Conservation (phyloP, 495 filamentous ascomycete genomes). For the Xeromyces bisporus region DNA sequence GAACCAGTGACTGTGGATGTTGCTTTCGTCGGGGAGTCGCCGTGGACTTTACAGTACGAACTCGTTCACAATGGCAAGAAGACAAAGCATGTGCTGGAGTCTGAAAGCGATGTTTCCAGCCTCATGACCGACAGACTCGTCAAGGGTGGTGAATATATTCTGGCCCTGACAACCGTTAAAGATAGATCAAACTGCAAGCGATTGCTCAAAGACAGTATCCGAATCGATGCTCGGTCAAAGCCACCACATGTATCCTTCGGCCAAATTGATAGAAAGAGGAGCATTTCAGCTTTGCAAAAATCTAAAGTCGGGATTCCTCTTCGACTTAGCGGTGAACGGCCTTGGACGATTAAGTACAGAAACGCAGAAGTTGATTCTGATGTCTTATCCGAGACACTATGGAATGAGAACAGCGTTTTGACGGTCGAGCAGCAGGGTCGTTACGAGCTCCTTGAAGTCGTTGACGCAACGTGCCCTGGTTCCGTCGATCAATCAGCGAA, state of each 20-base stretch:
- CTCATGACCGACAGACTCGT: conserved; percentile 58
- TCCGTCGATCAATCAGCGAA: conserved; percentile 53
- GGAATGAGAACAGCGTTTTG: conserved; percentile 53
- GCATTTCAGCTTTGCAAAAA: conserved; percentile 56
- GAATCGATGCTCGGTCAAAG: conserved; percentile 72
- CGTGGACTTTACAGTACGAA: conserved; percentile 86
- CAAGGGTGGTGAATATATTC: conserved; percentile 72
- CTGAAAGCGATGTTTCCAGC: conserved; percentile 39
- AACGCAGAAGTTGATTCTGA: conserved; percentile 34
- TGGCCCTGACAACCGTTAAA: conserved; percentile 67
- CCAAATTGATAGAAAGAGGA: conserved; percentile 56
- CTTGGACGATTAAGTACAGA: conserved; percentile 64
- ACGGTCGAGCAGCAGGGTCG: conserved; percentile 46
- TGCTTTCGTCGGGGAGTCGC: conserved; percentile 58
- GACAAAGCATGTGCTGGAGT: conserved; percentile 44
- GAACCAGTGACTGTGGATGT: conserved; percentile 59
- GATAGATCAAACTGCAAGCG: conserved; percentile 76
- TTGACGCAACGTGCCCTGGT: conserved; percentile 65
- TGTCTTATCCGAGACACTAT: conserved; percentile 32
- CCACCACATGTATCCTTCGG: conserved; percentile 74
- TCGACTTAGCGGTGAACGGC: conserved; percentile 62
- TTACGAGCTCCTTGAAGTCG: conserved; percentile 62
- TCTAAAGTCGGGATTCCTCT: conserved; percentile 58
- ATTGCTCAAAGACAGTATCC: conserved; percentile 60
- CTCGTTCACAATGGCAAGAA: conserved; percentile 79